A percentile compares a stretch with the other conserved stretches of the same genome.
Evolutionary conservation across 2,329 filamentous ascomycete genomes (phyloP).

Genomic region (Fusarium foetens): DNA sequence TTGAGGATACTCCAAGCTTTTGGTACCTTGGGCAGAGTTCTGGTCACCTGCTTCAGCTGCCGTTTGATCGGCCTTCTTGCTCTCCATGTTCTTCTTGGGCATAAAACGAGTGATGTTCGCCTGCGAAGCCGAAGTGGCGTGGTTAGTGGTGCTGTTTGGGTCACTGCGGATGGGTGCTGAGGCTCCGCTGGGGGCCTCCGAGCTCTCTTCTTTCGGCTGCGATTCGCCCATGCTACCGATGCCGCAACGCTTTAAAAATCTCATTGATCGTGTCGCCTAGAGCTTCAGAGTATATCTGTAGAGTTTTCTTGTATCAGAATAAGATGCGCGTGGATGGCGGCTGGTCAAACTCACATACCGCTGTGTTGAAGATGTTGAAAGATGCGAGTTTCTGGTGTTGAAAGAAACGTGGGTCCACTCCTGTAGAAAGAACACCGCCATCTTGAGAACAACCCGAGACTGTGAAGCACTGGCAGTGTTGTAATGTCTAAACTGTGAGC

Average conservation of each 20-base stretch:
- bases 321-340: not conserved
- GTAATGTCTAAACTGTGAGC: too few species aligned
- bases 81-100: too few species aligned
- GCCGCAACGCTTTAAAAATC: too few species aligned
- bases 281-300: rapidly evolving
- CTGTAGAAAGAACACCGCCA: too few species aligned
- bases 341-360: not conserved
- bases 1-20: rapidly evolving
- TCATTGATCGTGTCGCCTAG: rapidly evolving
- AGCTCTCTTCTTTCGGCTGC: not conserved
- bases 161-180: not conserved
- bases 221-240: not conserved
- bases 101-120: not conserved
- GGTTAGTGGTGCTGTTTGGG: not conserved
- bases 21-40: not conserved
- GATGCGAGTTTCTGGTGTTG: too few species aligned
- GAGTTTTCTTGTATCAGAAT: not conserved
- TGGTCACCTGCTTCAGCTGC: too few species aligned
- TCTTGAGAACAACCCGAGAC: too few species aligned
- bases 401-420: too few species aligned
- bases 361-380: not conserved
- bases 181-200: not conserved
- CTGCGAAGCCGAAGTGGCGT: too few species aligned
- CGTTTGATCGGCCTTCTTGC: too few species aligned
- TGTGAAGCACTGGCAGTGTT: too few species aligned